Conservation (phyloP, 768 basidiomycete genomes). For the Trametes maxima region DNA sequence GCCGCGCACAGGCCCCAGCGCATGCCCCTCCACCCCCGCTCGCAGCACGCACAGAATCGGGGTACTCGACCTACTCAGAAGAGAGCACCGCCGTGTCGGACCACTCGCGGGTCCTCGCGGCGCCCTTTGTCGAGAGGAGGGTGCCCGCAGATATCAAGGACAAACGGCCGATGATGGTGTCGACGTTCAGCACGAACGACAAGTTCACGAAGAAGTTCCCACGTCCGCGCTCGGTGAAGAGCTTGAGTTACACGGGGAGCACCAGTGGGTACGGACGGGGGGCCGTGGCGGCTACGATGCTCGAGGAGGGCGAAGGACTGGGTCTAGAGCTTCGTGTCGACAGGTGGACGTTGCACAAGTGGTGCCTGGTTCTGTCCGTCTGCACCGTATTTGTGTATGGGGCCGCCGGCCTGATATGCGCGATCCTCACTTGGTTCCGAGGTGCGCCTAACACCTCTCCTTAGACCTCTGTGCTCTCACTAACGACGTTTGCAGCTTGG, state of each 20-base stretch:
- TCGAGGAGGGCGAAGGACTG: slow-evolving; percentile 41
- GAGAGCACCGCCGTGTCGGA: slow-evolving; percentile 20
- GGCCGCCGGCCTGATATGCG: slow-evolving; percentile 49
- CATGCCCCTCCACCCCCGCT: not conserved
- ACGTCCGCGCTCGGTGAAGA: slow-evolving; percentile 35
- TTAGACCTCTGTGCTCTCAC: not conserved
- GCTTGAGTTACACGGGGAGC: slow-evolving; percentile 13
- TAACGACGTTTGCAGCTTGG: slow-evolving; percentile 46
- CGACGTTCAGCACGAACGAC: slow-evolving; percentile 30
- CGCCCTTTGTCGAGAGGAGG: not conserved
- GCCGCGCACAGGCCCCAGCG: not conserved
- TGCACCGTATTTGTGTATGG: slow-evolving; percentile 58
- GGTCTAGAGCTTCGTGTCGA: slow-evolving; percentile 41
- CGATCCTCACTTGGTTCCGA: slow-evolving; percentile 61
- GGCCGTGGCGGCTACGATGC: slow-evolving; percentile 29
- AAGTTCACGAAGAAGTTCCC: slow-evolving; percentile 59
- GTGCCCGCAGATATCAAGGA: slow-evolving; percentile 19
- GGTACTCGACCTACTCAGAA: slow-evolving; percentile 12
- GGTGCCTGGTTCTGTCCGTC: slow-evolving; percentile 59
- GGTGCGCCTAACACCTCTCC: slow-evolving; percentile 38
- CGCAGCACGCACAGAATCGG: slow-evolving; percentile 7
- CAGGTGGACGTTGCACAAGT: slow-evolving; percentile 66
- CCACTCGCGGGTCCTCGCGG: slow-evolving; percentile 1
- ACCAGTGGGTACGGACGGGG: slow-evolving; percentile 4
- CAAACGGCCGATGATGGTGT: slow-evolving; percentile 21